Percentiles rank a stretch among this genome's conserved stretches.
Evolutionary conservation across 768 basidiomycete genomes (phyloP).

Genomic region (Mycena capillaripes): DNA sequence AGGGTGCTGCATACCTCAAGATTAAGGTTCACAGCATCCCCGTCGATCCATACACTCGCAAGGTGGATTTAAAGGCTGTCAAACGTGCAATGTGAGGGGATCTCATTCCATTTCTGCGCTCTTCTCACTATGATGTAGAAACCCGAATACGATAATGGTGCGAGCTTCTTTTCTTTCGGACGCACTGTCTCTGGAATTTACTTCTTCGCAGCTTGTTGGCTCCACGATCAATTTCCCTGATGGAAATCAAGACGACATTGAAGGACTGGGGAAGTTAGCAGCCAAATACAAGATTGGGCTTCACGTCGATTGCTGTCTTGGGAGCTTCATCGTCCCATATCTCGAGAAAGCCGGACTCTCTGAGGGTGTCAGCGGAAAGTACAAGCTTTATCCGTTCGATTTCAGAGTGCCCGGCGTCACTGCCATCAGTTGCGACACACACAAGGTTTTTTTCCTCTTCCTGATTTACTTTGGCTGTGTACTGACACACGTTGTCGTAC

Average conservation of each 20-base stretch:
- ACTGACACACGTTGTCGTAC: constrained; percentile 23
- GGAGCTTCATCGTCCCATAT: constrained; percentile 95
- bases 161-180: constrained; percentile 18
- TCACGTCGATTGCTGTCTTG: constrained; percentile 96
- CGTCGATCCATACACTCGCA: constrained; percentile 81
- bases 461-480: constrained; percentile 2
- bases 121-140: constrained; percentile 59
- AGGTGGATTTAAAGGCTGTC: constrained; percentile 83
- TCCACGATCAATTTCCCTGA: constrained; percentile 91
- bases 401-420: constrained; percentile 94
- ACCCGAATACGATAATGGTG: constrained; percentile 91
- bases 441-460: constrained; percentile 70
- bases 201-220: constrained; percentile 74
- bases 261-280: constrained; percentile 82
- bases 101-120: constrained; percentile 5
- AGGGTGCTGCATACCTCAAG: constrained; percentile 88
- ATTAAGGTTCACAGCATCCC: constrained; percentile 93
- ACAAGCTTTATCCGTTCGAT: constrained; percentile 82
- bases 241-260: constrained; percentile 90
- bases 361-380: constrained; percentile 66
- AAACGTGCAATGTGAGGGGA: constrained; percentile 85
- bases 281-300: constrained; percentile 82
- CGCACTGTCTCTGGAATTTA: constrained; percentile 9
- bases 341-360: constrained; percentile 84
- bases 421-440: constrained; percentile 95